Evolutionary conservation across 1,284 basidiomycete species (phyloP).

Genomic region (Irpex lacteus): DNA sequence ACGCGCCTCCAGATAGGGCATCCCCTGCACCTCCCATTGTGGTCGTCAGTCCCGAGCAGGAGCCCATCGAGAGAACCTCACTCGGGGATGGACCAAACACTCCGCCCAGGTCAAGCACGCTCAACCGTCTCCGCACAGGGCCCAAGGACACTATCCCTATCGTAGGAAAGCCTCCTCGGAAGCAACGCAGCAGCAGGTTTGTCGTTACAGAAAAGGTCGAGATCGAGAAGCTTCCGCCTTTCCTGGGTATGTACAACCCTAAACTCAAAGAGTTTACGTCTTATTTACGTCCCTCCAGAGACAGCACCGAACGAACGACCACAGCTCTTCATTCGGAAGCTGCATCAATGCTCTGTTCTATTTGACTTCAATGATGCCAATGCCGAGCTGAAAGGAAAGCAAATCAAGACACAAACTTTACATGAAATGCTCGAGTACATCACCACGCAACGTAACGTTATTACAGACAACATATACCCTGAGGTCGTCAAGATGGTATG

Average conservation of each 20-base stretch:
- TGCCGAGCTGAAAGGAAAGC: slow-evolving; percentile 94
- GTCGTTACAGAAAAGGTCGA: slow-evolving; percentile 96
- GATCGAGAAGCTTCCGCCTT: slow-evolving; percentile 93
- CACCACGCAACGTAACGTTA: slow-evolving; percentile 93
- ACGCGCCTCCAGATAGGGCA: slow-evolving; percentile 41
- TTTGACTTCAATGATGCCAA: slow-evolving; percentile 99
- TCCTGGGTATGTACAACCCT: slow-evolving; percentile 66
- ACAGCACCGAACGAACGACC: slow-evolving; percentile 87
- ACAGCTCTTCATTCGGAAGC: slow-evolving; percentile 91
- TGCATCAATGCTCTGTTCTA: slow-evolving; percentile 93
- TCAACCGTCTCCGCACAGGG: slow-evolving; percentile 67
- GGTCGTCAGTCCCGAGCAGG: slow-evolving; percentile 80
- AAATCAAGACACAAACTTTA: slow-evolving; percentile 96
- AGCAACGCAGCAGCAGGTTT: slow-evolving; percentile 94
- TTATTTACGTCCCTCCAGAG: slow-evolving; percentile 50
- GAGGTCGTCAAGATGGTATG: slow-evolving; percentile 98
- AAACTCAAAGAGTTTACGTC: slow-evolving; percentile 4
- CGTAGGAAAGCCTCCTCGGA: slow-evolving; percentile 91
- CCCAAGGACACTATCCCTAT: slow-evolving; percentile 96
- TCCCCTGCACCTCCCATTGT: slow-evolving; percentile 80
- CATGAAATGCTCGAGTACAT: slow-evolving; percentile 99
- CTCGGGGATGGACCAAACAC: slow-evolving; percentile 52
- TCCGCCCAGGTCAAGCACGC: slow-evolving; percentile 58
- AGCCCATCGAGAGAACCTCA: slow-evolving; percentile 47
- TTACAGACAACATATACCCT: slow-evolving; percentile 97